phyloP scores from a whole-genome alignment of 768 basidiomycete species.

The Scleroderma bovista region DNA sequence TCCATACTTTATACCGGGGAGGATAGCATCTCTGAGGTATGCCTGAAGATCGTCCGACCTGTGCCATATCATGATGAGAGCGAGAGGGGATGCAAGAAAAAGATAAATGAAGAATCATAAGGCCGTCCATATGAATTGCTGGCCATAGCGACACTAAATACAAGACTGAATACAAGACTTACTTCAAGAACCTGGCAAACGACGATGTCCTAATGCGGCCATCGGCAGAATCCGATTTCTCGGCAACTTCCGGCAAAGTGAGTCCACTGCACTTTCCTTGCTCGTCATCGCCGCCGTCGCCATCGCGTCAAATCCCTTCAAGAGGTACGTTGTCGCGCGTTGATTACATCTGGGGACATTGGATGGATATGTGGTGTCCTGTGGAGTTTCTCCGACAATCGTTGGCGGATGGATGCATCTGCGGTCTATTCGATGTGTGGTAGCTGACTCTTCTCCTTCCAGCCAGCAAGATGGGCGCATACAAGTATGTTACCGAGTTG shows the following conservation, averaged over 20 bases:
- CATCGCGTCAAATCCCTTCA: constrained; percentile 18
- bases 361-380: background rate
- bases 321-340: constrained; percentile 24
- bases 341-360: background rate
- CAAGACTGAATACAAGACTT: constrained; percentile 5
- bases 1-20: constrained; percentile 28
- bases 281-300: constrained; percentile 2
- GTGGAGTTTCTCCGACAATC: background rate
- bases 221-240: constrained; percentile 20
- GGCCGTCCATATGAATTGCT: background rate
- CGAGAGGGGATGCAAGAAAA: background rate
- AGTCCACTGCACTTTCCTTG: background rate
- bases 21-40: constrained; percentile 30
- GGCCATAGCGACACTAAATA: background rate
- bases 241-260: constrained; percentile 19
- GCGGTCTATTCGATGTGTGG: constrained; percentile 11
- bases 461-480: constrained; percentile 77
- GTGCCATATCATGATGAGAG: constrained; percentile 19
- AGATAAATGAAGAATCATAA: background rate
- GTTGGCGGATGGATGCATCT: constrained; percentile 19
- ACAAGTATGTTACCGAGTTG: constrained; percentile 95
- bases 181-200: background rate
- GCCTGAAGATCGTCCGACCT: constrained; percentile 30
- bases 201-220: constrained; percentile 8
- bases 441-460: constrained; percentile 16